phyloP scores from a whole-genome alignment of 176 grass and related monocot species.

The Carex parvula region DNA sequence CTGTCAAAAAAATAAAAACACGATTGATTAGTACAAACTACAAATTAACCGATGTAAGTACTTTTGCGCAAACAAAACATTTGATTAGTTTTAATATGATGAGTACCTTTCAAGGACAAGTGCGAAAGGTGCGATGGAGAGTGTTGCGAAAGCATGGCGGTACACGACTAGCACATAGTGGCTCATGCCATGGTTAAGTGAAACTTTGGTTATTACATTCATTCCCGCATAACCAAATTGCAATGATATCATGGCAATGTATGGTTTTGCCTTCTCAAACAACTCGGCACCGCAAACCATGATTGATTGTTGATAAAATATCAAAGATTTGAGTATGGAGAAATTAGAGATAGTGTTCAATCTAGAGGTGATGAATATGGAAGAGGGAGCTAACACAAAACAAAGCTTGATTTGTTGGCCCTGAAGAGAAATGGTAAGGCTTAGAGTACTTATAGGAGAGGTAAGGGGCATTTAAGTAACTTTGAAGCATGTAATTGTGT shows the following conservation, averaged over 20 bases:
- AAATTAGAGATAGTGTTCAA: not conserved
- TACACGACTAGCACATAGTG: conserved; percentile 95
- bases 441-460: conserved; percentile 15
- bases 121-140: conserved; percentile 88
- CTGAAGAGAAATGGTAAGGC: conserved; percentile 8
- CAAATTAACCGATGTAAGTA: not conserved
- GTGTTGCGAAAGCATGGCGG: conserved; percentile 89
- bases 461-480: conserved; percentile 9
- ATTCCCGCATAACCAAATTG: conserved; percentile 97
- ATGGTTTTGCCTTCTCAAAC: conserved; percentile 66
- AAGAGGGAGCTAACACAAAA: conserved; percentile 25
- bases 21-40: not conserved
- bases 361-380: not conserved
- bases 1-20: conserved; percentile 31
- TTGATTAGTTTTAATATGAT: not conserved
- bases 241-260: conserved; percentile 84
- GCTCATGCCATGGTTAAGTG: conserved; percentile 90
- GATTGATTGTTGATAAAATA: not conserved
- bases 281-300: conserved; percentile 49
- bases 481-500: not conserved
- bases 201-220: conserved; percentile 94
- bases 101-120: conserved; percentile 71
- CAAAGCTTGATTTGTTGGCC: conserved; percentile 23
- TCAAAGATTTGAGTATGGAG: not conserved
- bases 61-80: not conserved